Evolutionary conservation across 192 early-diverging fungal genomes (phyloP).

Genomic region (Chytriomyces hyalinus): DNA sequence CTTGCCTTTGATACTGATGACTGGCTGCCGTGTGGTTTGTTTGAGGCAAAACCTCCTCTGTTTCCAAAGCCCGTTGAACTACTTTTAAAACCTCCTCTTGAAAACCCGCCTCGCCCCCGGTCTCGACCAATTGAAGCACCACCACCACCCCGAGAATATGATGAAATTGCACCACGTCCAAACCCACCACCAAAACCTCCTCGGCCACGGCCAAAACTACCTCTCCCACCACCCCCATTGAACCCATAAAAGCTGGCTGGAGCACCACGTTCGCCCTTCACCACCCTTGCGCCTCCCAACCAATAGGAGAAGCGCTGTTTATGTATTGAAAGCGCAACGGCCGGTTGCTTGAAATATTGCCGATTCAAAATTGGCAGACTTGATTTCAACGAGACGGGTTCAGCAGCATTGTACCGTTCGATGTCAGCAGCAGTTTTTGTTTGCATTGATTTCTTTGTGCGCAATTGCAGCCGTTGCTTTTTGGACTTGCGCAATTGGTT

Average conservation of each 20-base stretch:
- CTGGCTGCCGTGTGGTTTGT: background rate
- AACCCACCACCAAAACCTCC: background rate
- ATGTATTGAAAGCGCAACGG: slow-evolving; percentile 12
- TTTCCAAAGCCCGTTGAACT: background rate
- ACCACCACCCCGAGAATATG: no score
- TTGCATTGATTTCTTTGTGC: background rate
- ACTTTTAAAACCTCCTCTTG: background rate
- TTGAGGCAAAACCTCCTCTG: background rate
- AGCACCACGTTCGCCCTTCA: slow-evolving; percentile 7
- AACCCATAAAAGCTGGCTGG: background rate
- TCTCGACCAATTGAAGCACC: no score
- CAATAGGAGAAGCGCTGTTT: slow-evolving; percentile 24
- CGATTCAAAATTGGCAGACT: slow-evolving; percentile 4
- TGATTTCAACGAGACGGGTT: background rate
- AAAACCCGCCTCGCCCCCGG: no score
- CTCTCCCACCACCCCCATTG: background rate
- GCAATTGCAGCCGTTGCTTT: background rate
- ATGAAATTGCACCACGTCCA: background rate
- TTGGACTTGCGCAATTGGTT: background rate
- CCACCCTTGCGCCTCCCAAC: slow-evolving; percentile 6
- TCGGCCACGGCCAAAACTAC: background rate
- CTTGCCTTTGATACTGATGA: background rate
- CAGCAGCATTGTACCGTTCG: background rate
- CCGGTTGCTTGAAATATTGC: background rate
- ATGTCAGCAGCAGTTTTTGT: background rate